These are phyloP conservation scores for Knoxdaviesia proteae DNA, from an alignment of 2,329 filamentous ascomycete species.

Conservation along the genomic window DNA sequence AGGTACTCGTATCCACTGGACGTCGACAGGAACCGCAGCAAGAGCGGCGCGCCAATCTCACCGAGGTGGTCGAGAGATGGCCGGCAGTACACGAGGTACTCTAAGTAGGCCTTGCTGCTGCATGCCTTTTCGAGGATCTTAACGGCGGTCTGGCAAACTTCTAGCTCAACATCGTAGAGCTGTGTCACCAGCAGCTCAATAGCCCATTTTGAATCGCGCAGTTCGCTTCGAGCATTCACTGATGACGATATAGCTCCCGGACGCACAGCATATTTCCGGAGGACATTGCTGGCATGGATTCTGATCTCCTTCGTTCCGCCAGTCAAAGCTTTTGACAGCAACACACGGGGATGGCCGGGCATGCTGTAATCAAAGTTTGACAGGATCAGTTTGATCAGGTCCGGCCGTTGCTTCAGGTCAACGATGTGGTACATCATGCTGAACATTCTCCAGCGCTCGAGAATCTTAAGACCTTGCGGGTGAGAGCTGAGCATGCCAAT, in stretches of 20 bases:
- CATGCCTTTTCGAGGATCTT: slow-evolving; percentile 96
- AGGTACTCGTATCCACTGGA: slow-evolving; percentile 96
- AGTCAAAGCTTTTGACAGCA: slow-evolving; percentile 84
- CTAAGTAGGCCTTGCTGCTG: slow-evolving; percentile 73
- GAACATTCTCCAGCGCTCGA: slow-evolving; percentile 93
- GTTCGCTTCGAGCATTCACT: slow-evolving; percentile 12
- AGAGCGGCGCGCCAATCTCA: slow-evolving; percentile 82
- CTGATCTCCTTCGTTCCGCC: slow-evolving; percentile 80
- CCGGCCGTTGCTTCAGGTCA: slow-evolving; percentile 73
- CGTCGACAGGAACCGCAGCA: slow-evolving; percentile 82
- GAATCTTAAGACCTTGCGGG: slow-evolving; percentile 61
- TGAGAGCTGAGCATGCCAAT: slow-evolving; percentile 73
- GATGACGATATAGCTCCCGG: slow-evolving; percentile 11
- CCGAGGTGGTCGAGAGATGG: slow-evolving; percentile 88
- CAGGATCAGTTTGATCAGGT: slow-evolving; percentile 73
- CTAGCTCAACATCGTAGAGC: slow-evolving; percentile 89
- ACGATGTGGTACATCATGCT: slow-evolving; percentile 99
- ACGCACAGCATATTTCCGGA: slow-evolving; percentile 65
- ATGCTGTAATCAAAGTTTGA: slow-evolving; percentile 84
- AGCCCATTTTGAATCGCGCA: slow-evolving; percentile 74
- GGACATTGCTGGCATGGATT: slow-evolving; percentile 68
- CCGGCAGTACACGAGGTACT: slow-evolving; percentile 91
- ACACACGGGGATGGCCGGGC: slow-evolving; percentile 72
- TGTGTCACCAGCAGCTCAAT: slow-evolving; percentile 95
- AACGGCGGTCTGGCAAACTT: slow-evolving; percentile 88